A percentile compares a stretch with the other conserved stretches of the same genome.
phyloP scores from a whole-genome alignment of 176 grass and related monocot species.

The Paspalum notatum region DNA sequence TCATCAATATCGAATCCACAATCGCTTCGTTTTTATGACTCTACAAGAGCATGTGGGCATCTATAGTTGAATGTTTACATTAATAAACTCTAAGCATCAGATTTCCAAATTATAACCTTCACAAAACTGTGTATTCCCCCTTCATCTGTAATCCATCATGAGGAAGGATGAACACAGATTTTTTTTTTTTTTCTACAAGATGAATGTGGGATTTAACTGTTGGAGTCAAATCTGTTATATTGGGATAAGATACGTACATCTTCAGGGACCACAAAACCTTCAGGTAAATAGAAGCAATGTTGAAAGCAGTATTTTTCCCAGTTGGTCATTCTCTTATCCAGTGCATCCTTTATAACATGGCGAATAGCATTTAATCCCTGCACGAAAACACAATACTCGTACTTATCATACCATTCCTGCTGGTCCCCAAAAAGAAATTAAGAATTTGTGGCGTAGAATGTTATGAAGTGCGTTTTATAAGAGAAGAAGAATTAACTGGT shows the following conservation, averaged over 20 bases:
- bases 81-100: not conserved
- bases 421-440: no score
- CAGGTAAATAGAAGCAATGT: conserved; percentile 47
- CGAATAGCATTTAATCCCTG: conserved; percentile 51
- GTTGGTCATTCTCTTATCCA: conserved; percentile 46
- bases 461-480: no score
- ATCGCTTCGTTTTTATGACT: not conserved
- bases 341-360: conserved; percentile 27
- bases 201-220: conserved; percentile 21
- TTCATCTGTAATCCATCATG: conserved; percentile 16
- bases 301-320: conserved; percentile 51
- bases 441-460: no score
- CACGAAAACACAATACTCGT: conserved; percentile 16
- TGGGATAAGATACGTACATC: conserved; percentile 37
- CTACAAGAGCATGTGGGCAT: not conserved
- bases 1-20: not conserved
- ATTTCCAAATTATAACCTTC: not conserved
- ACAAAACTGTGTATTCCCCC: not conserved
- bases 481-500: not conserved
- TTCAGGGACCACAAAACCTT: conserved; percentile 41
- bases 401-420: conserved; percentile 30
- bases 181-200: not conserved
- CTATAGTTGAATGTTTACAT: not conserved
- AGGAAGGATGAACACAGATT: conserved; percentile 2
- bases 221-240: conserved; percentile 15